These are phyloP conservation scores for Neofusicoccum umdonicola DNA, from an alignment of 2,329 filamentous ascomycete genomes.

Conservation along the genomic window DNA sequence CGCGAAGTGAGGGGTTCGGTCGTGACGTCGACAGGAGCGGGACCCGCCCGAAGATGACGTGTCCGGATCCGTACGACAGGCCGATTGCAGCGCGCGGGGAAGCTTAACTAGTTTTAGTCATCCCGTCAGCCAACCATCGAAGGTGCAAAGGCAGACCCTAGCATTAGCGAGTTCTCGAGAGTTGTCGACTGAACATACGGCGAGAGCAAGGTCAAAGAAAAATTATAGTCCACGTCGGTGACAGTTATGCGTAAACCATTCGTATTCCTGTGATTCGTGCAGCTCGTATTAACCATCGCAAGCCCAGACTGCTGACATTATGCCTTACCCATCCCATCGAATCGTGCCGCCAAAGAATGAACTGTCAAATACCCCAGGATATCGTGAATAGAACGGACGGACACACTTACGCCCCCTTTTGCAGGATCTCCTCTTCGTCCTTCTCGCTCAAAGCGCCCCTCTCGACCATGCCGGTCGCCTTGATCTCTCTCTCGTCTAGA, in stretches of 20 bases:
- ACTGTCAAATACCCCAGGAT: neutral
- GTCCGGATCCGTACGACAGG: neutral
- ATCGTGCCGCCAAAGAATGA: neutral
- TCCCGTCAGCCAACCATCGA: neutral
- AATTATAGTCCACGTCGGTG: conserved; percentile 5
- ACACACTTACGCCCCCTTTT: conserved; percentile 7
- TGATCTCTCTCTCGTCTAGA: conserved; percentile 7
- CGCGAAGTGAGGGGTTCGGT: neutral
- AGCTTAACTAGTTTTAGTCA: neutral
- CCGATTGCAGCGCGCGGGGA: neutral
- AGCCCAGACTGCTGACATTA: neutral
- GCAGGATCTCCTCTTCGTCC: neutral
- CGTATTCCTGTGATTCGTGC: conserved; percentile 1
- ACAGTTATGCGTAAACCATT: neutral
- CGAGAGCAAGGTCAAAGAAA: conserved; percentile 5
- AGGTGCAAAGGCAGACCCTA: neutral
- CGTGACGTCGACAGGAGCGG: neutral
- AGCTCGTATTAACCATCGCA: neutral
- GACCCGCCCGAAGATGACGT: neutral
- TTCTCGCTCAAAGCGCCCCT: neutral
- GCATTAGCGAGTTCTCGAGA: neutral
- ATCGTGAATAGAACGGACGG: neutral
- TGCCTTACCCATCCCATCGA: neutral
- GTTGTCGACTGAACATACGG: neutral
- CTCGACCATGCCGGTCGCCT: conserved; percentile 7